These are phyloP conservation scores for Telopea speciosissima DNA, from an alignment of 177 flowering plant genomes.

Conservation along the genomic window DNA sequence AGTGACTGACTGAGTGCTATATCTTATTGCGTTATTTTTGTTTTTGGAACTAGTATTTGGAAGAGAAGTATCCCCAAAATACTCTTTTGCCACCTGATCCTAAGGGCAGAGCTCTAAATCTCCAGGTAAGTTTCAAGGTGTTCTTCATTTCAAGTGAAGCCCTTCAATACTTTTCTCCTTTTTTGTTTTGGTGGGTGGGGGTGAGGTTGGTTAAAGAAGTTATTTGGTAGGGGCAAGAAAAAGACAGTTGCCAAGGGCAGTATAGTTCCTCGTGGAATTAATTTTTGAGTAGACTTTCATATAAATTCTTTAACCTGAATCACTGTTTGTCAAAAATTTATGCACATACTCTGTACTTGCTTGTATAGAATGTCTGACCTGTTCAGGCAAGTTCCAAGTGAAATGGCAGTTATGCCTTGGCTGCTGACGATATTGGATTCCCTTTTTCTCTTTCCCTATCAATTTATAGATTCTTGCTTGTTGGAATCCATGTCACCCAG, in stretches of 20 bases:
- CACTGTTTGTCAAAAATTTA: background rate
- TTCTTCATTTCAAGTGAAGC: background rate
- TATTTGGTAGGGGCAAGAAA: too few species aligned
- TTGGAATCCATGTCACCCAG: background rate
- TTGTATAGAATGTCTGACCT: background rate
- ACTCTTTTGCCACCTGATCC: slow-evolving; percentile 45
- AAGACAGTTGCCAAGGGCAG: too few species aligned
- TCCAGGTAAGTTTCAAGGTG: slow-evolving; percentile 36
- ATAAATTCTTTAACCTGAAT: too few species aligned
- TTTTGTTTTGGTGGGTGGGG: too few species aligned
- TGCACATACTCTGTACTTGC: background rate
- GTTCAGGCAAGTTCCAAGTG: background rate
- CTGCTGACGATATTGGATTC: background rate
- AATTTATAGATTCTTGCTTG: background rate
- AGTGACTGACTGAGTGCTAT: background rate
- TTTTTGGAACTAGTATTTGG: slow-evolving; percentile 39
- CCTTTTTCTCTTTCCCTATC: background rate
- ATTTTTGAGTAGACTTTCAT: too few species aligned
- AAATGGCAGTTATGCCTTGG: background rate
- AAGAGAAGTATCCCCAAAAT: slow-evolving; percentile 51
- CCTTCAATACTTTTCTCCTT: too few species aligned
- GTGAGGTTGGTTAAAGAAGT: too few species aligned
- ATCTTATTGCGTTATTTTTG: background rate
- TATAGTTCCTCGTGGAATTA: too few species aligned
- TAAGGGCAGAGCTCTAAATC: slow-evolving; percentile 33